These are phyloP conservation scores for Limnanthes douglasii DNA, from an alignment of 345 rosid genomes.

Conservation along the genomic window DNA sequence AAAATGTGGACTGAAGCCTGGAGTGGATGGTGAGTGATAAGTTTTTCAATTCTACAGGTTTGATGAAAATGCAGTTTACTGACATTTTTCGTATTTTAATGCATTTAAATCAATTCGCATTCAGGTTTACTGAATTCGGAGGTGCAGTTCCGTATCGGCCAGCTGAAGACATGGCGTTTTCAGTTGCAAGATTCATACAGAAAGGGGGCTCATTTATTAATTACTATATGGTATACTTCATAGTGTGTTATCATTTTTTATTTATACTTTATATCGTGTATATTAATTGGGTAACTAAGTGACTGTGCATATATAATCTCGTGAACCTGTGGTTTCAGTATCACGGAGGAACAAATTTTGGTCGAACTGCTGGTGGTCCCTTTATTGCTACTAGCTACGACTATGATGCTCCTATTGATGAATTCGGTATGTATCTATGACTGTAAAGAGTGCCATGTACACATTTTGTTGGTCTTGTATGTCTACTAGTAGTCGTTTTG, in stretches of 20 bases:
- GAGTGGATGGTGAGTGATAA: slow-evolving; percentile 76
- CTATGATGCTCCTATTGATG: slow-evolving; percentile 94
- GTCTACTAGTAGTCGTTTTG: no score
- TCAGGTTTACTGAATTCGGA: slow-evolving; percentile 94
- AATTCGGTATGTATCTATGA: slow-evolving; percentile 50
- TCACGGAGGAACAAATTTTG: slow-evolving; percentile 98
- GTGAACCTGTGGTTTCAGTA: slow-evolving; percentile 34
- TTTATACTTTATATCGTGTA: not conserved
- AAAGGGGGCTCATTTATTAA: slow-evolving; percentile 93
- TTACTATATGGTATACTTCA: slow-evolving; percentile 70
- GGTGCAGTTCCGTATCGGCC: slow-evolving; percentile 90
- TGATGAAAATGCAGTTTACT: not conserved
- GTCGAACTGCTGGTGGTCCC: slow-evolving; percentile 99
- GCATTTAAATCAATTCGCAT: slow-evolving; percentile 3
- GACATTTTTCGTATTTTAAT: not conserved
- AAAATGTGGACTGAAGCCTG: slow-evolving; percentile 99
- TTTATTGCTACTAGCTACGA: slow-evolving; percentile 97
- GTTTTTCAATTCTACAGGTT: not conserved
- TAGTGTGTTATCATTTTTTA: slow-evolving; percentile 2
- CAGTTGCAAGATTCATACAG: slow-evolving; percentile 92
- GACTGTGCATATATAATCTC: slow-evolving; percentile 3
- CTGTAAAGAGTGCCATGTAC: no score
- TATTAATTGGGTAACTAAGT: slow-evolving; percentile 2
- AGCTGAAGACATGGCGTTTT: slow-evolving; percentile 91
- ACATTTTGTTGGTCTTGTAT: no score